These are phyloP conservation scores for Cyclostephanos invisitatus DNA, from an alignment of 108 stramenopile species.

Conservation along the genomic window DNA sequence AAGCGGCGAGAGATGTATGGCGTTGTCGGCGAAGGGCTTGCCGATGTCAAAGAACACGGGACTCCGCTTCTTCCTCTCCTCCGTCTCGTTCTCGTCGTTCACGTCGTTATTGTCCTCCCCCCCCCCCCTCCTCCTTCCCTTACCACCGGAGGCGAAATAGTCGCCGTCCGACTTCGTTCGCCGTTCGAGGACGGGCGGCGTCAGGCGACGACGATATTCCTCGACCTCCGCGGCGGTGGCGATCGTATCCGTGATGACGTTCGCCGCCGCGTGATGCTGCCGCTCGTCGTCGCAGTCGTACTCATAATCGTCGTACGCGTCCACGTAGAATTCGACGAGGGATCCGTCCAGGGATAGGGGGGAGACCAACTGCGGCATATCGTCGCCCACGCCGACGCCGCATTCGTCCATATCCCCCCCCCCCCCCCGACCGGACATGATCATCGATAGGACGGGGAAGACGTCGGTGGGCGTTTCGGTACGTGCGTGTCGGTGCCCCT, in stretches of 20 bases:
- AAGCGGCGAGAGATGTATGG: not conserved
- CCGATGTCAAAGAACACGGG: conserved; percentile 10
- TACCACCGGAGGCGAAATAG: no score
- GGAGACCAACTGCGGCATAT: not conserved
- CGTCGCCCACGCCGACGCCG: not conserved
- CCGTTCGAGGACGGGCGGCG: not conserved
- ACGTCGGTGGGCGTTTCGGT: not conserved
- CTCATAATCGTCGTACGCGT: not conserved
- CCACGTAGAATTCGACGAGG: not conserved
- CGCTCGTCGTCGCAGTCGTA: not conserved
- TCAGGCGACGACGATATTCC: not conserved
- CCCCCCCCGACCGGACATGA: not conserved
- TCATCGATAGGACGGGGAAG: not conserved
- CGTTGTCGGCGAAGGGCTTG: conserved; percentile 11
- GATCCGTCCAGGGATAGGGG: conserved; percentile 1
- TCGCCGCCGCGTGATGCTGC: not conserved
- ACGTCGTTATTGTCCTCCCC: not conserved
- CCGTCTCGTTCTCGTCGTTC: not conserved
- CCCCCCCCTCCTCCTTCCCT: not conserved
- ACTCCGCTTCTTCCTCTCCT: not conserved
- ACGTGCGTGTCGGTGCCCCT: not conserved
- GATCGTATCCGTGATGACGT: not conserved
- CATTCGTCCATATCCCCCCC: not conserved
- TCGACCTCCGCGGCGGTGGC: not conserved
- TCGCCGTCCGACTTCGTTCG: not conserved